Base-by-base conservation (phyloP, 2,329 filamentous ascomycete genomes). In the Paramyrothecium roridum region DNA sequence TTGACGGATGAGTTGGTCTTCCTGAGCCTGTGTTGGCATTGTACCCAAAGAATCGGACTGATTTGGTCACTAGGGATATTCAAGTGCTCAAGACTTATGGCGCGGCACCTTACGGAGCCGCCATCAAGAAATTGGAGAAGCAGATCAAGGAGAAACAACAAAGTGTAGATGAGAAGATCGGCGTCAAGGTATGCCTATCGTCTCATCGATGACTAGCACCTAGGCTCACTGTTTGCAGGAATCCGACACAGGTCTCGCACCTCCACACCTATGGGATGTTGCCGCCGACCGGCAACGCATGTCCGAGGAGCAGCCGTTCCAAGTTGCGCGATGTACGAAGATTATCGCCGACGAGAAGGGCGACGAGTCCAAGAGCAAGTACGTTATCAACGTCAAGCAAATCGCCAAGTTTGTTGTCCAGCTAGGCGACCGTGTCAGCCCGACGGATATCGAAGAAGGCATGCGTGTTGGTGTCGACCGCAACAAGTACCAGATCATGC, bases 361-460 rank as follows among this genome's bases (percentile, higher is more conserved):
- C n/a, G 93, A 98, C 72, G 82, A 91, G 58, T 90, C 96, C 60
- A 99, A 99, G 85, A 96, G 90, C 85, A 99, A 98, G 86, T 99
- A 99, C 80, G 93, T 99, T 68, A 99, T 99, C 83, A 99, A 99
- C 76, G 93, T 99, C 65, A 99, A 99, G 82, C 95, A 99, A 76
- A 99, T 99, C 68, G 95, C 95, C 69, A 99, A 99, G 78, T 99
- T 99, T 68, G 95, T 99, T 52, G 95, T 99, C 62, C 95, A 97
- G 75, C 85, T 99, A 52, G 95, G 95, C 65, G 95, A 99, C 71
- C 89, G 95, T 61, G 95, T 99, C 65, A 96, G 90, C 69, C 95
- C 95, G 51, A 98, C 95, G 64, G 95, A 99, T 85, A 99, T 99
- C 67, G 95, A 99, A 71, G 95, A 99, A 75, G 95, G 95, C 61